These are phyloP conservation scores for Mycena venus DNA, from an alignment of 768 basidiomycete species.

Conservation along the genomic window DNA sequence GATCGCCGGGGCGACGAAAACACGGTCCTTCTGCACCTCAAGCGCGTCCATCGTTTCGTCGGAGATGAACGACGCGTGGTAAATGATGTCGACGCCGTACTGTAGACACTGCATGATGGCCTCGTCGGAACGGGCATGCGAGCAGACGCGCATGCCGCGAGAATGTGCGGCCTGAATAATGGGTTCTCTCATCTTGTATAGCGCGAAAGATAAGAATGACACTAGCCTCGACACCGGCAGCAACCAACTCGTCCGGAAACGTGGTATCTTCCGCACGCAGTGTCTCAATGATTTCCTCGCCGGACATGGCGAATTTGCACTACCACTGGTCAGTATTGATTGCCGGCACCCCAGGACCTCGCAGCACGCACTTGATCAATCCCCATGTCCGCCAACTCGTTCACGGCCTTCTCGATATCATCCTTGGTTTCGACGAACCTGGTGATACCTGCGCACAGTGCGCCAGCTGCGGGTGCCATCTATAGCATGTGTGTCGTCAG, in stretches of 20 bases:
- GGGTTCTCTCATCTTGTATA: too few species aligned
- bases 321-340: too few species aligned
- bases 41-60: conserved; percentile 51
- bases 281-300: conserved; percentile 50
- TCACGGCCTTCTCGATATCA: conserved; percentile 44
- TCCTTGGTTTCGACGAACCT: conserved; percentile 43
- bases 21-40: conserved; percentile 49
- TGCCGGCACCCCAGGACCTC: too few species aligned
- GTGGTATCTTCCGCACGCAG: conserved; percentile 52
- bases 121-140: conserved; percentile 51
- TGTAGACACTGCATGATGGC: conserved; percentile 49
- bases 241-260: conserved; percentile 48
- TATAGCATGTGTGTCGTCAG: not conserved
- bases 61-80: conserved; percentile 48
- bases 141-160: conserved; percentile 51
- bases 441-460: conserved; percentile 48
- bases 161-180: conserved; percentile 42
- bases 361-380: conserved; percentile 22
- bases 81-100: conserved; percentile 50
- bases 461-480: conserved; percentile 48
- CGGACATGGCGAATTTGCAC: conserved; percentile 52
- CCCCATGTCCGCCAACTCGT: conserved; percentile 36
- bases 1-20: conserved; percentile 49
- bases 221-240: conserved; percentile 49
- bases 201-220: too few species aligned